Base-by-base conservation (phyloP, 2,329 filamentous ascomycete species). In the Cryphonectria japonica region DNA sequence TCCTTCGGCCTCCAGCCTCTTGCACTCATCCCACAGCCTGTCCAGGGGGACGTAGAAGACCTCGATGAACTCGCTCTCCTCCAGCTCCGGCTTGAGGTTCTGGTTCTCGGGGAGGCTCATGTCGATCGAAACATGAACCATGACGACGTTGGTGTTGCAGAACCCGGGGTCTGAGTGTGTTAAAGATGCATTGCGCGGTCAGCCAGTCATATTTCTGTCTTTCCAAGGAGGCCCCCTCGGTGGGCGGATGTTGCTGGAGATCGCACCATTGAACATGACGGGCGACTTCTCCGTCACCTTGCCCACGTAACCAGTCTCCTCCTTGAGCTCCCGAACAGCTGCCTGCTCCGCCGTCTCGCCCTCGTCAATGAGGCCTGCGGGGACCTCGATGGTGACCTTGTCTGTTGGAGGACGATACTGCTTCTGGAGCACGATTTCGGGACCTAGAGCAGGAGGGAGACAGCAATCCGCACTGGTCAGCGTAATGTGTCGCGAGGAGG, bases 21-120 rank as follows among this genome's bases (percentile, higher is more conserved):
- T 88, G 77, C 90, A 90, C 77, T 92, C 89, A 0, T 85, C 85
- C 83, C 91, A 94, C 54, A 95, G 79, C 19, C 86, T 83, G 29
- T 80, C 82, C 60, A 95, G 78, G 7, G 89, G 90, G 9, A 93
- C 85, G 11, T 87, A 88, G 76, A 95, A 95, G 46, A 91, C 90
- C 78, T 95, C 92, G 77, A 95, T 95, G 78, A 94, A 95, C 81
- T 95, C 93, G 73, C 89, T 91, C 37, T 94, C 92, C 78, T 95
- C 92, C 8, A 95, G 84, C 77, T 92, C 83, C 0, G 92, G 90
- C 78, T 89, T 85, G 1, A 88, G 89, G 68, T 92, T 84, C 78
- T 91, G 87, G 78, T 95, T 95, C 75, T 89, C 89, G 0, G 91
- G 86, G 1, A 89, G 82, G 5, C 82, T 85, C 85, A 92, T 88